Percentiles rank a stretch among this genome's conserved stretches.
Evolutionary conservation across 495 filamentous ascomycete genomes (phyloP).

Genomic region (Penicillium longicatenatum): DNA sequence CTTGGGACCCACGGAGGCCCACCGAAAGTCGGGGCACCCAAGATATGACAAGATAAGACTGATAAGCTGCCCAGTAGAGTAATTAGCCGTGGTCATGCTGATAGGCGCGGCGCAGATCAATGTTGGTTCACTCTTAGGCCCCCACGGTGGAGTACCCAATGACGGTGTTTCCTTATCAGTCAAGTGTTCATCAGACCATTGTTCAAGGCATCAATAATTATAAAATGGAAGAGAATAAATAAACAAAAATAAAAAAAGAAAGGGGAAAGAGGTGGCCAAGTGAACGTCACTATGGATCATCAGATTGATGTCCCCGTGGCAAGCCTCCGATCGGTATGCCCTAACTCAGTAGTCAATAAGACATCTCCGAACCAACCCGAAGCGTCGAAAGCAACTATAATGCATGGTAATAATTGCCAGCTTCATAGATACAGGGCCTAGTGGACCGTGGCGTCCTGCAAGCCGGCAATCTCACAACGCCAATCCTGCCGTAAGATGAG

Average conservation of each 20-base stretch:
- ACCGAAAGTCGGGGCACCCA: conserved; percentile 6
- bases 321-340: background rate
- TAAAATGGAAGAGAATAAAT: background rate
- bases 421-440: background rate
- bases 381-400: background rate
- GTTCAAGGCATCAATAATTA: background rate
- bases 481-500: background rate
- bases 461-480: background rate
- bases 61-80: conserved; percentile 13
- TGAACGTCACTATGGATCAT: background rate
- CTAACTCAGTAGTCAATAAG: background rate
- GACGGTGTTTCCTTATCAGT: conserved; percentile 3
- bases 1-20: conserved; percentile 3
- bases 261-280: background rate
- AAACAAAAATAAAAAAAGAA: background rate
- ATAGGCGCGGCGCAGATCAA: conserved; percentile 8
- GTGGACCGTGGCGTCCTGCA: background rate
- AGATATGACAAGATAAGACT: conserved; percentile 10
- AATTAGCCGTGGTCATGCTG: conserved; percentile 37
- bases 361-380: conserved; percentile 1
- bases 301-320: background rate
- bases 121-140: background rate
- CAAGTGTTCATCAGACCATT: background rate
- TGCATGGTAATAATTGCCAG: background rate
- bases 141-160: conserved; percentile 5